phyloP scores from a whole-genome alignment of 176 grass and related monocot species.

The Saccharum officinarum region DNA sequence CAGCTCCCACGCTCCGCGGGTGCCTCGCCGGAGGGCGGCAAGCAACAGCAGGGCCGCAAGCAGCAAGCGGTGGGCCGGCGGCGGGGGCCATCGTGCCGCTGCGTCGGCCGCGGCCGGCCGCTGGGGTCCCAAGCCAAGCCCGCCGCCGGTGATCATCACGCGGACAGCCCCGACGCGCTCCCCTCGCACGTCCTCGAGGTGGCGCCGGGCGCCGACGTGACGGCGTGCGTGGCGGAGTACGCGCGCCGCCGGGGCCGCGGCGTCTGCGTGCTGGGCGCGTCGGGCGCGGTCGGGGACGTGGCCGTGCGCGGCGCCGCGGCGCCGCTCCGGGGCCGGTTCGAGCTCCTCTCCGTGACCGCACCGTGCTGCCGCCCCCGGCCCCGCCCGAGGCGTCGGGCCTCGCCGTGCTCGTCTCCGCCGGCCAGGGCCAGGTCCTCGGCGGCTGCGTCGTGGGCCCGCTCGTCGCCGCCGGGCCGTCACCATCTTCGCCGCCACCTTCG shows the following conservation, averaged over 20 bases:
- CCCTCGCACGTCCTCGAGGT: conserved; percentile 66
- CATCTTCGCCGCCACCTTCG: conserved; percentile 53
- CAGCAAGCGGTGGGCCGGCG: neutral
- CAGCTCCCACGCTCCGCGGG: no score
- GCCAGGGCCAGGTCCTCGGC: conserved; percentile 54
- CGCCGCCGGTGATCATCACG: conserved; percentile 65
- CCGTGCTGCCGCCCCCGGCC: conserved; percentile 54
- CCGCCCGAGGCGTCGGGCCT: conserved; percentile 46
- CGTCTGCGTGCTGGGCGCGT: conserved; percentile 56
- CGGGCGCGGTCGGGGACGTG: conserved; percentile 52
- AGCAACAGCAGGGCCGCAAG: no score
- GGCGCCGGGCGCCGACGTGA: conserved; percentile 43
- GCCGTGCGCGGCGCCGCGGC: conserved; percentile 38
- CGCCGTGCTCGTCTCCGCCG: conserved; percentile 44
- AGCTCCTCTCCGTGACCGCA: conserved; percentile 49
- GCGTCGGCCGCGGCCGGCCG: conserved; percentile 49
- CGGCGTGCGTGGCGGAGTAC: conserved; percentile 62
- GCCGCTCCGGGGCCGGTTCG: conserved; percentile 29
- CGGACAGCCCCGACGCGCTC: conserved; percentile 68
- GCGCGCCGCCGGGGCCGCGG: conserved; percentile 58
- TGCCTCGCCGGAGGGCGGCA: conserved; percentile 13
- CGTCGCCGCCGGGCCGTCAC: conserved; percentile 41
- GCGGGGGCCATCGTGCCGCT: conserved; percentile 47
- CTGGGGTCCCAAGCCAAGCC: conserved; percentile 74
- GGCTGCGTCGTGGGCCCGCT: conserved; percentile 51